These are phyloP conservation scores for Nitzschia sp. DNA, from an alignment of 108 stramenopile species.

Conservation along the genomic window DNA sequence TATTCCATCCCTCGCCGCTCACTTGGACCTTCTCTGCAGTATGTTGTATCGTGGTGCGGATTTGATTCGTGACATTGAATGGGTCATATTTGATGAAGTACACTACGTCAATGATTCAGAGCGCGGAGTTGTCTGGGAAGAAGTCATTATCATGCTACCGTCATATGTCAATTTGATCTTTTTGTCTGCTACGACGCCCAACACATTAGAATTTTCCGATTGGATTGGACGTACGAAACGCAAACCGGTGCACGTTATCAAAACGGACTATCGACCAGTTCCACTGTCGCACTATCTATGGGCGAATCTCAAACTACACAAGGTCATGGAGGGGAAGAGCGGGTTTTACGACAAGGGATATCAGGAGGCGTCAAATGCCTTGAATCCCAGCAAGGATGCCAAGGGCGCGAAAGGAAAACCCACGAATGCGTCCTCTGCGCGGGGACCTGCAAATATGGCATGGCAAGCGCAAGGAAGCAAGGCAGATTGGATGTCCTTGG, in stretches of 20 bases:
- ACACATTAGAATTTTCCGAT: constrained; percentile 94
- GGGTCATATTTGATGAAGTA: constrained; percentile 80
- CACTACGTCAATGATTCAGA: constrained; percentile 99
- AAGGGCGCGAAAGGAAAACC: constrained; percentile 48
- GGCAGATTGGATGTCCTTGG: constrained; percentile 80
- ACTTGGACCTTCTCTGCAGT: too few species aligned
- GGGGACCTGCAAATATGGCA: constrained; percentile 62
- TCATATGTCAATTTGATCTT: constrained; percentile 91
- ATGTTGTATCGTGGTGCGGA: constrained; percentile 99
- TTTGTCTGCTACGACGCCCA: constrained; percentile 96
- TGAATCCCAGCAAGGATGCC: constrained; percentile 49
- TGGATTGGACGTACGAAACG: constrained; percentile 95
- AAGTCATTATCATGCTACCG: constrained; percentile 97
- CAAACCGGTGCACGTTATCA: constrained; percentile 90
- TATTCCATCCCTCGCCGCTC: too few species aligned
- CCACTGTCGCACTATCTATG: constrained; percentile 92
- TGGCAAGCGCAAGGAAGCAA: constrained; percentile 85
- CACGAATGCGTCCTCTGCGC: constrained; percentile 15
- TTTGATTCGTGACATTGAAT: constrained; percentile 97
- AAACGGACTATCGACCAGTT: constrained; percentile 91
- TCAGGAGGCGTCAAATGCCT: constrained; percentile 66
- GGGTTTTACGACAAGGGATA: constrained; percentile 81
- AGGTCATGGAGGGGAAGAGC: constrained; percentile 77
- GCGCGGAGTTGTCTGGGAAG: constrained; percentile 94
- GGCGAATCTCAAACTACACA: constrained; percentile 85